phyloP scores from a whole-genome alignment of 371 early-diverging fungal genomes.

The Thermomucor indicae-seudaticae region DNA sequence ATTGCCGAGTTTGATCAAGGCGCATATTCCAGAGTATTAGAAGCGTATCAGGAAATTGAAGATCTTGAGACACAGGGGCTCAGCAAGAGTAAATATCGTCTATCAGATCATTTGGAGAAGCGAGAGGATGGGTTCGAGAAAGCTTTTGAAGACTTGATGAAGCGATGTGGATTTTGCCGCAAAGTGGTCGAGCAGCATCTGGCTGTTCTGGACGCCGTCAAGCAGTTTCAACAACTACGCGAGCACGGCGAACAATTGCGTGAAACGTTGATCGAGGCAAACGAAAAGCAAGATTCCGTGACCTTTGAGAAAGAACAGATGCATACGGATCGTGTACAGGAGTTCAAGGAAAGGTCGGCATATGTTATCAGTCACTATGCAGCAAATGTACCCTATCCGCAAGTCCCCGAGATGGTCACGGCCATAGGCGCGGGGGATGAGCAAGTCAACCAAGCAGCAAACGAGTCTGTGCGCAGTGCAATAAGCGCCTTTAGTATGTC shows the following conservation, averaged over 20 bases:
- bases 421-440: slow-evolving; percentile 32
- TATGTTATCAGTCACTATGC: slow-evolving; percentile 30
- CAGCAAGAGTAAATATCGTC: too few species aligned
- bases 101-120: slow-evolving; percentile 41
- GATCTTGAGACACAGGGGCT: slow-evolving; percentile 7
- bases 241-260: slow-evolving; percentile 35
- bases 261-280: slow-evolving; percentile 14
- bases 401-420: slow-evolving; percentile 31
- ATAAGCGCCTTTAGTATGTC: slow-evolving; percentile 33
- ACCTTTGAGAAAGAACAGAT: slow-evolving; percentile 20
- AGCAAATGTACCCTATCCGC: slow-evolving; percentile 32
- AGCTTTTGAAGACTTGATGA: slow-evolving; percentile 40
- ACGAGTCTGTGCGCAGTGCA: slow-evolving; percentile 31
- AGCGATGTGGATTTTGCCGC: slow-evolving; percentile 35
- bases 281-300: slow-evolving; percentile 1
- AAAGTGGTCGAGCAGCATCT: slow-evolving; percentile 44
- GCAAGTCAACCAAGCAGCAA: slow-evolving; percentile 27
- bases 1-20: slow-evolving; percentile 40
- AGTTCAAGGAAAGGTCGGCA: slow-evolving; percentile 34
- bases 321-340: slow-evolving; percentile 17
- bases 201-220: slow-evolving; percentile 26
- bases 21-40: slow-evolving; percentile 28
- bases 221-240: slow-evolving; percentile 25
- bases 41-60: slow-evolving; percentile 47
- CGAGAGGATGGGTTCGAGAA: slow-evolving; percentile 46